Evolutionary conservation across 768 basidiomycete genomes (phyloP), one percentile per base, ranked within the genome.

Genomic region (Auricularia auricula-judae): DNA sequence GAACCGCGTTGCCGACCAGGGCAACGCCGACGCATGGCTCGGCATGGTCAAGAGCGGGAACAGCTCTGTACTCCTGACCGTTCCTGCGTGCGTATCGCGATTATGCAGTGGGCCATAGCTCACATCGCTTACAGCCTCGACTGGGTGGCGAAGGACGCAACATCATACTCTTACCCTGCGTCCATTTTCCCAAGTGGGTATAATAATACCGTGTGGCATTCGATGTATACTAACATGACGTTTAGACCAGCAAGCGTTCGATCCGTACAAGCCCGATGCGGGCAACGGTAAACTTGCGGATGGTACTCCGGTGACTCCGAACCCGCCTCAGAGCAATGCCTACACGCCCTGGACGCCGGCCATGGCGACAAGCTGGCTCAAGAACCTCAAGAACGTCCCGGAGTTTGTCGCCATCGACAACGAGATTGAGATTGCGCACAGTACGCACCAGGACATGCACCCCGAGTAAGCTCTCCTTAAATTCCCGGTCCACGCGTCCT

Each of bases 381-480:
- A 74, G 10, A 77, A 76, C 4, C 70, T 84, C 44, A 70, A 69
- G 54, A 78, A 82, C 74, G 82, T 82, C 69, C 82, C 82, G 1
- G 73, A 71, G 3, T 73, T 82, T 56, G 76, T 82, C 14, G 73
- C 80, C 4, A 75, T 84, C 64, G 82, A 84, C 69, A 84, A 84
- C 69, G 82, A 84, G 70, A 83, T 84, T 16, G 82, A 84, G 69
- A 84, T 84, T 63, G 80, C 82, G 14, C 72, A 73, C 62, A 79
- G 68, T 66, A 84, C 82, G 18, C 82, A 84, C 68, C 79, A 81
- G 70, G 82, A 84, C 66, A 84, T 84, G 81, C 82, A 84, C 68
- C 81, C 82, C 1, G 67, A 66, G 79, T 80, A 70, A 44, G 75
- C 68, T 21, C 61, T 61, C 12, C 47, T 39, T 53, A 14, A 0